These are phyloP conservation scores for Isoetes engelmannii DNA, from an alignment of 83 land plant genomes.

Conservation along the genomic window DNA sequence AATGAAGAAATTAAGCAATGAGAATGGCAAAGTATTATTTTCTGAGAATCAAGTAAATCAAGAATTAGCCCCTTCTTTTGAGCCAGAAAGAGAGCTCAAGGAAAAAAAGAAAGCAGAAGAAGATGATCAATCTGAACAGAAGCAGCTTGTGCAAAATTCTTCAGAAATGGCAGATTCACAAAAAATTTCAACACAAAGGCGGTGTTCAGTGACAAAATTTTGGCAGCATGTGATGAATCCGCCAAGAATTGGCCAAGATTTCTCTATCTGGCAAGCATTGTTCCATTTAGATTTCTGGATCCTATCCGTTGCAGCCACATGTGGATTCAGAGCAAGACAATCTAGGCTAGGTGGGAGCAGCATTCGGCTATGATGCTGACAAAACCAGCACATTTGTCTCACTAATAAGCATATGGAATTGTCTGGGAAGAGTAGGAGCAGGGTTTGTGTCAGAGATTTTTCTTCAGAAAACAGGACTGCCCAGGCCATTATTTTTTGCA, in stretches of 20 bases:
- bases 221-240: too few species aligned
- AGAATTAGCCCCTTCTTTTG: background rate
- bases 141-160: background rate
- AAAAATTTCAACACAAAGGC: background rate
- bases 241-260: constrained; percentile 1
- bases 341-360: constrained; percentile 22
- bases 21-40: background rate
- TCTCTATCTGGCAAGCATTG: constrained; percentile 11
- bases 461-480: constrained; percentile 8
- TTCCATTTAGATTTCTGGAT: constrained; percentile 17
- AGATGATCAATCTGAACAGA: background rate
- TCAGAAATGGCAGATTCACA: background rate
- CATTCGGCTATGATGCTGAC: constrained; percentile 15
- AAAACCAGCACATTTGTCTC: constrained; percentile 26
- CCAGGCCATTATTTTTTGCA: constrained; percentile 29
- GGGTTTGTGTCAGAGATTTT: constrained; percentile 24
- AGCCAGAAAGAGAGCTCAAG: background rate
- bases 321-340: constrained; percentile 18
- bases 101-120: constrained; percentile 1
- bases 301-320: constrained; percentile 15
- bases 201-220: too few species aligned
- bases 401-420: constrained; percentile 31
- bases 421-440: constrained; percentile 25
- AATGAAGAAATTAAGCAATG: background rate
- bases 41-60: background rate